Conservation (phyloP, 2,329 filamentous ascomycete species). For the Clarireedia homoeocarpa region DNA sequence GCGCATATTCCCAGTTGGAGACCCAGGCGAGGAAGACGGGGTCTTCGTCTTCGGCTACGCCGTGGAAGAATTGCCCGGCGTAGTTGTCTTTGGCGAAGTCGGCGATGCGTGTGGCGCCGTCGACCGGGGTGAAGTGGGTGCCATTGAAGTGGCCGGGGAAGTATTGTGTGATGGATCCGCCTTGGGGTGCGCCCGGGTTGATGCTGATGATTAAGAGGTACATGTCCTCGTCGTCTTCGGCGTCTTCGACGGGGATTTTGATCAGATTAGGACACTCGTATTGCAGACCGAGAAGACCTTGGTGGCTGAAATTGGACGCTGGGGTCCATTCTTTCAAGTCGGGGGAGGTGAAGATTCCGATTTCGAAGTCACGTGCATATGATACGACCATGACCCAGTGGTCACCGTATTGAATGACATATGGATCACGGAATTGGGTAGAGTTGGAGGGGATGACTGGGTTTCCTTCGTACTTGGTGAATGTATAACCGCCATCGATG, state of each 20-base stretch:
- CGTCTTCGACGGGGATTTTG: conserved; percentile 38
- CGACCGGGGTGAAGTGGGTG: conserved; percentile 46
- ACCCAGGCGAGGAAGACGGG: conserved; percentile 43
- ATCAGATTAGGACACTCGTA: conserved; percentile 56
- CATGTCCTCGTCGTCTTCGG: conserved; percentile 25
- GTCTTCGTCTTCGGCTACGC: conserved; percentile 30
- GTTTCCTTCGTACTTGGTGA: conserved; percentile 50
- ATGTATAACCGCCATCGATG: conserved; percentile 52
- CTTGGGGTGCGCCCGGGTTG: conserved; percentile 49
- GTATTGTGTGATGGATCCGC: conserved; percentile 48
- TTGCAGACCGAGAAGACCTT: conserved; percentile 36
- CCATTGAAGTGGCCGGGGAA: conserved; percentile 55
- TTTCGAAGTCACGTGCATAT: conserved; percentile 45
- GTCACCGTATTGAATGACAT: conserved; percentile 50
- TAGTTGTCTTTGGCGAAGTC: conserved; percentile 48
- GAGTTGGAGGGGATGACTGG: conserved; percentile 44
- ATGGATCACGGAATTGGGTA: conserved; percentile 57
- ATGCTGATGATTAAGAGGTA: conserved; percentile 44
- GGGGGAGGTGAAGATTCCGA: conserved; percentile 54
- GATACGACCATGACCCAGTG: conserved; percentile 52
- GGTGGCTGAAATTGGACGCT: conserved; percentile 50
- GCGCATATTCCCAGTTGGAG: conserved; percentile 52
- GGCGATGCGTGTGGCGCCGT: conserved; percentile 35
- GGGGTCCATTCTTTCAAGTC: conserved; percentile 52
- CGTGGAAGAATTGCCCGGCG: conserved; percentile 49